A percentile compares a stretch with the other conserved stretches of the same genome.
Conservation (phyloP, 106 monocot genomes). For the Alisma plantagoaquatica region DNA sequence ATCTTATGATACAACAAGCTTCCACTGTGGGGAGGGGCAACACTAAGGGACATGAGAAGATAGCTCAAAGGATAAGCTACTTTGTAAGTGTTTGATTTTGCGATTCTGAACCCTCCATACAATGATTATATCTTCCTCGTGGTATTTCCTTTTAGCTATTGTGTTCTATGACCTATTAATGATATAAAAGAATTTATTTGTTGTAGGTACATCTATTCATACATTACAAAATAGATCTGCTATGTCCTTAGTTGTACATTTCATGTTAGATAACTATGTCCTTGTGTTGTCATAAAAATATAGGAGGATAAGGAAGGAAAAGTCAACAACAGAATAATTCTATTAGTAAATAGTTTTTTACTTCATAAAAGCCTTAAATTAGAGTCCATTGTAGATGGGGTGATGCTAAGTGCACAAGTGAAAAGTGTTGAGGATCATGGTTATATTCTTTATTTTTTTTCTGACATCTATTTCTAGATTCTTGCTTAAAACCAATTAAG, state of each 20-base stretch:
- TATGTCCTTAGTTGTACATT: conserved; percentile 37
- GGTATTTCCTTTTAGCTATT: too few species aligned
- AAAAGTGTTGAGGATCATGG: conserved; percentile 96
- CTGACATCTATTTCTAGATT: conserved; percentile 71
- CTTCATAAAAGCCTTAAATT: conserved; percentile 71
- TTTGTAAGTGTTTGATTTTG: too few species aligned
- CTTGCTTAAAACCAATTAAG: conserved; percentile 42
- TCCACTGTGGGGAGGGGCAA: too few species aligned
- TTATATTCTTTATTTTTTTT: conserved; percentile 89
- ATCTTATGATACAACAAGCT: too few species aligned
- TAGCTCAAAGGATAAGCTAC: too few species aligned
- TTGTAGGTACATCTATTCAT: too few species aligned
- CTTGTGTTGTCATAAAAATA: conserved; percentile 61
- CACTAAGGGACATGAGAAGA: too few species aligned
- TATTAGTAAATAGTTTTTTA: conserved; percentile 60
- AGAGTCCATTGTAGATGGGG: conserved; percentile 77
- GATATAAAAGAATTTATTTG: too few species aligned
- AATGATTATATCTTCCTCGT: too few species aligned
- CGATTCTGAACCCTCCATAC: too few species aligned
- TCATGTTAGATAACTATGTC: conserved; percentile 63
- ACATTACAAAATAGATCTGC: too few species aligned
- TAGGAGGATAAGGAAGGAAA: conserved; percentile 79
- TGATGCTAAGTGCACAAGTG: conserved; percentile 82
- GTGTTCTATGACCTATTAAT: too few species aligned
- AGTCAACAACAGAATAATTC: conserved; percentile 63